Base-by-base conservation (phyloP, 139 green algal genomes). In the Coelastrella sp. region DNA sequence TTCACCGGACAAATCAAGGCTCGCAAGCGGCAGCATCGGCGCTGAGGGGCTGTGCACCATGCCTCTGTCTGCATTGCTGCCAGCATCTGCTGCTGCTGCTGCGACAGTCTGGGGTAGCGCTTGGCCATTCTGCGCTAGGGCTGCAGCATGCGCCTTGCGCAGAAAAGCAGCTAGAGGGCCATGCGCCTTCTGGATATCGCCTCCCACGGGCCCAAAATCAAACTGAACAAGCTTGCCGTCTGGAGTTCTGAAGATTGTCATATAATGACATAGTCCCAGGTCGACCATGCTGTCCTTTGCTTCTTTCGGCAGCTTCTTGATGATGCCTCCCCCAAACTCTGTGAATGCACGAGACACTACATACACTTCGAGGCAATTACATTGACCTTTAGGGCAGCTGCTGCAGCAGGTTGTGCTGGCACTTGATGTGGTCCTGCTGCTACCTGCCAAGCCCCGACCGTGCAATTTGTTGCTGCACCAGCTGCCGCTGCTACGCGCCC, bases 221-320 rank as follows among this genome's bases (percentile, higher is more conserved):
- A 94, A 95, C 84, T 94, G 91, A 37, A 92, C 75, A 9, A 93
- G 62, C 25, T 69, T 62, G 27, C 92, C 92, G 72, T 93, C 83
- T 2, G 66, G 53, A 23, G 89, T 85, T 66, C 79, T 85, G 80
- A 95, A 95, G 3, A 95, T 85, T 1, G 90, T 90, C 85, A 95
- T 88, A 88, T 92, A 95, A 72, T 95, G 92, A 87, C 92, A 95
- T 21, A 95, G 60, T 25, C 92, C 92, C 7, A 87, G 45, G 69
- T 92, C 90, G 4, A 91, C 59, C 51, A 95, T 64, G 30, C 64
- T 72, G 19, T 91, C 30, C 21, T 87, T 84, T 35, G 89, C 51
- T 0, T 89, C 80, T 11, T 32, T 21, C 3, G 92, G 88, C 35
- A 95, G 53, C 7, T 57, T 48, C 62, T 89, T 80, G 48, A 94